Percentiles rank a stretch among this genome's conserved stretches.
Conservation (phyloP, 768 basidiomycete genomes). For the Lentinula boryana region DNA sequence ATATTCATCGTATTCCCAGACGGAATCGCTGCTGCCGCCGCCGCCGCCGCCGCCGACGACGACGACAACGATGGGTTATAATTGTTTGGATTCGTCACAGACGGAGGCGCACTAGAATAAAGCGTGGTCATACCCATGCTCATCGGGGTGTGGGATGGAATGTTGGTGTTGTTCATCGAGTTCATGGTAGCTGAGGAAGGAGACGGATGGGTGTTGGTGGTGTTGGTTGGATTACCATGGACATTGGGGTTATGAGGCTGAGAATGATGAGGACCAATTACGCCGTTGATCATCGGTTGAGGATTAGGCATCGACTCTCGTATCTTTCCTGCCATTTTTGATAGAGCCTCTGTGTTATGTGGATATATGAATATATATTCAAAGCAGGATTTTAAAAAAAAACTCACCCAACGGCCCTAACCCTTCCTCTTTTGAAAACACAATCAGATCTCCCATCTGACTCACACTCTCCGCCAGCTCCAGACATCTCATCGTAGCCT, state of each 20-base stretch:
- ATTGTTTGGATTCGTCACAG: constrained; percentile 35
- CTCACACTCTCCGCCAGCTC: constrained; percentile 83
- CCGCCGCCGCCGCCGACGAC: not conserved
- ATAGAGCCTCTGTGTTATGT: not conserved
- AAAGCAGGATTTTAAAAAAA: constrained; percentile 6
- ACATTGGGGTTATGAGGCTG: constrained; percentile 18
- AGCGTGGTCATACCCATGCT: constrained; percentile 24
- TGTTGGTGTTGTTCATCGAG: not conserved
- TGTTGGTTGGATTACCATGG: too few species aligned
- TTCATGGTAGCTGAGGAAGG: not conserved
- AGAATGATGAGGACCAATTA: constrained; percentile 12
- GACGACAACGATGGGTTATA: constrained; percentile 15
- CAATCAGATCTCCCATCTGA: constrained; percentile 74
- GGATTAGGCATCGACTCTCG: constrained; percentile 9
- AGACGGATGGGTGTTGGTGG: not conserved
- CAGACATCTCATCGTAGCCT: constrained; percentile 84
- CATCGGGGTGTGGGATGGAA: constrained; percentile 7
- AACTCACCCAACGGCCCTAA: constrained; percentile 65
- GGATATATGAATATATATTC: not conserved
- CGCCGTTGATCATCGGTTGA: constrained; percentile 36
- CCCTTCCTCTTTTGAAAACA: constrained; percentile 46
- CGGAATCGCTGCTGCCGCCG: not conserved
- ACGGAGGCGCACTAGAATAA: constrained; percentile 44
- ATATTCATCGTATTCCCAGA: not conserved
- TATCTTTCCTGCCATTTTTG: constrained; percentile 1